Percentiles rank a stretch among this genome's conserved stretches.
Conservation (phyloP, 2,329 filamentous ascomycete genomes). For the Talaromyces pinophilus region DNA sequence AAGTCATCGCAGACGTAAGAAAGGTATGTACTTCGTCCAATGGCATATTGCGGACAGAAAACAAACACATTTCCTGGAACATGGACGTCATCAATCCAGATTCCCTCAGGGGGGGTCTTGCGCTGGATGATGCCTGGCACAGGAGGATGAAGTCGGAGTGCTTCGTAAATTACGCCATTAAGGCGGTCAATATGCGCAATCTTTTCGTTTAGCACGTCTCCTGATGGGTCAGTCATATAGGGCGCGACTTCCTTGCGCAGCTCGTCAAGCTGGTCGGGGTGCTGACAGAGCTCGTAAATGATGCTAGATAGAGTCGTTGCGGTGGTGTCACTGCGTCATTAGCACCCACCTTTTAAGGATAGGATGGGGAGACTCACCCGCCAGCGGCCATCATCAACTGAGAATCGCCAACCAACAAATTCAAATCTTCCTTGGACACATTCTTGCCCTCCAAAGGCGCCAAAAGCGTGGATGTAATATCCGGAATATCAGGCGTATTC, state of each 20-base stretch:
- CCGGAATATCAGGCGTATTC: conserved; percentile 26
- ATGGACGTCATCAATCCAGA: conserved; percentile 37
- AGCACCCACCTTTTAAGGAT: conserved; percentile 24
- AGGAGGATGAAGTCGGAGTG: conserved; percentile 46
- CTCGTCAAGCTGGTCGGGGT: conserved; percentile 32
- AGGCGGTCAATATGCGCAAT: conserved; percentile 32
- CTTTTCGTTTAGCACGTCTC: conserved; percentile 23
- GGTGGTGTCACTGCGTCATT: conserved; percentile 44
- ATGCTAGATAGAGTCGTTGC: conserved; percentile 43
- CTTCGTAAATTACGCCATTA: conserved; percentile 48
- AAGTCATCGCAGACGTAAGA: not conserved
- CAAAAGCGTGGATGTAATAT: conserved; percentile 32
- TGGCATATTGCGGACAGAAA: conserved; percentile 28
- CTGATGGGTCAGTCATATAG: conserved; percentile 24
- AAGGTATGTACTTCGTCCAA: conserved; percentile 30
- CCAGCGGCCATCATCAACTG: conserved; percentile 36
- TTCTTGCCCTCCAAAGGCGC: conserved; percentile 27
- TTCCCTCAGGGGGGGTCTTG: conserved; percentile 41
- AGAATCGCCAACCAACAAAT: conserved; percentile 32
- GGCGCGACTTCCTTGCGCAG: conserved; percentile 38
- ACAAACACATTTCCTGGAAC: conserved; percentile 33
- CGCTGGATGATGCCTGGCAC: conserved; percentile 45
- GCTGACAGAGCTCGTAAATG: conserved; percentile 43
- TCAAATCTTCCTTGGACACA: conserved; percentile 27
- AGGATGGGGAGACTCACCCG: conserved; percentile 23